Base-by-base conservation (phyloP, 176 grass and related monocot species). In the Oryza glaberrima region DNA sequence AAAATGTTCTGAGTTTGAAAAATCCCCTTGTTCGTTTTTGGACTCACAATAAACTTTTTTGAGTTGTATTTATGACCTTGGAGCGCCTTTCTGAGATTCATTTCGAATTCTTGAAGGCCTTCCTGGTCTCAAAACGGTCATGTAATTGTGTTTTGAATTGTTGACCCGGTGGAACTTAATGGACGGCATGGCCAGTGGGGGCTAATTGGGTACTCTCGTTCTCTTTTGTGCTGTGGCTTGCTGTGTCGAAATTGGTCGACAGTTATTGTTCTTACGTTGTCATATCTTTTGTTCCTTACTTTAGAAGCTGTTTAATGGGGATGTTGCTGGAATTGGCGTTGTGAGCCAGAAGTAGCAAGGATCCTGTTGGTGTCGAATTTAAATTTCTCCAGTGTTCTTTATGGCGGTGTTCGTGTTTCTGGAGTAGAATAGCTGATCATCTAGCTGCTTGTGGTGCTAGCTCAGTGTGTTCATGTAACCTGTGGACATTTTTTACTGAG, bases 11-110 rank as follows among this genome's bases (percentile, higher is more conserved):
- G 85, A 91, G 77, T 88, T 87, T 81, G 52, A 63, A 81, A 81
- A 71, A 84, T 88, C 89, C 89, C 89, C 89, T 84, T 91, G 89
- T 91, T 91, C 77, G 65, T 91, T 91, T 91, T 84, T 91, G 89
- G 77, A 91, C 77, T 66, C 41, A 7, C 76, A 88, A 88, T 91
- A 91, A 88, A 84, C 47, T 30, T 43, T 87, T 81, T 76, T 91
- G 40, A 75, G 65, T 72, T n/a, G 64, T 87, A 36, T 67, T 70
- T 81, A 22, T 87, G 85, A 81, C 65, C 82, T 26, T 26, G 72
- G 65, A 56, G 81, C 7, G 76, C 85, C 89, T 80, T 87, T 65
- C 52, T 77, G 77, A 84, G 65, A 87, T 87, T 77, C 51, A 56
- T 91, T 91, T 80, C 70, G 81, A 87, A 77, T 76, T 88, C 81